These are phyloP conservation scores for Arabis alpina DNA, from an alignment of 345 rosid species.

Conservation along the genomic window DNA sequence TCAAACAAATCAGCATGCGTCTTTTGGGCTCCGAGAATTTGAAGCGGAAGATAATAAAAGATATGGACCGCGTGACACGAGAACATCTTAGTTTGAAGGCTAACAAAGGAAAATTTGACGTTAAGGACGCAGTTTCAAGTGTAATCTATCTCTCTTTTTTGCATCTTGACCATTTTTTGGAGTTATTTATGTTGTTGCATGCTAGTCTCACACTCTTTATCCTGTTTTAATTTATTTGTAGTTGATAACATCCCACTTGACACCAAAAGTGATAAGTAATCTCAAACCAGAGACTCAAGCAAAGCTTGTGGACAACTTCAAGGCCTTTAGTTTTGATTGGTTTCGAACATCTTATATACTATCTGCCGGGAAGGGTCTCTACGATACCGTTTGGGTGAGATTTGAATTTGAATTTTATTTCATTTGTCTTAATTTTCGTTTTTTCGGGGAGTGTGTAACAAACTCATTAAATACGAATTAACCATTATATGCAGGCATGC, in stretches of 20 bases:
- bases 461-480: background rate
- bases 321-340: conserved; percentile 44
- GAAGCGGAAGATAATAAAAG: conserved; percentile 31
- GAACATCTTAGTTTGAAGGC: conserved; percentile 39
- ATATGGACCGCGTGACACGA: conserved; percentile 37
- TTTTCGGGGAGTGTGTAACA: too few species aligned
- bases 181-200: background rate
- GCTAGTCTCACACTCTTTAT: background rate
- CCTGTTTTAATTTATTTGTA: conserved; percentile 5
- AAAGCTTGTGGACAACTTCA: conserved; percentile 34
- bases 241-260: conserved; percentile 44
- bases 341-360: conserved; percentile 37
- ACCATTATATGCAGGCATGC: conserved; percentile 31
- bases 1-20: conserved; percentile 38
- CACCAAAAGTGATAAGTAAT: conserved; percentile 44
- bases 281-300: conserved; percentile 25
- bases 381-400: conserved; percentile 42
- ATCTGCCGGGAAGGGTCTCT: conserved; percentile 34
- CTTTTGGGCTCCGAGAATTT: conserved; percentile 43
- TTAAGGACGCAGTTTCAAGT: conserved; percentile 37
- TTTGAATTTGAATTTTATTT: background rate
- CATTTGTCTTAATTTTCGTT: too few species aligned
- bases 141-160: background rate
- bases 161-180: background rate
- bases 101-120: conserved; percentile 25